phyloP scores from a whole-genome alignment of 768 basidiomycete genomes.

The Trametes elegans region DNA sequence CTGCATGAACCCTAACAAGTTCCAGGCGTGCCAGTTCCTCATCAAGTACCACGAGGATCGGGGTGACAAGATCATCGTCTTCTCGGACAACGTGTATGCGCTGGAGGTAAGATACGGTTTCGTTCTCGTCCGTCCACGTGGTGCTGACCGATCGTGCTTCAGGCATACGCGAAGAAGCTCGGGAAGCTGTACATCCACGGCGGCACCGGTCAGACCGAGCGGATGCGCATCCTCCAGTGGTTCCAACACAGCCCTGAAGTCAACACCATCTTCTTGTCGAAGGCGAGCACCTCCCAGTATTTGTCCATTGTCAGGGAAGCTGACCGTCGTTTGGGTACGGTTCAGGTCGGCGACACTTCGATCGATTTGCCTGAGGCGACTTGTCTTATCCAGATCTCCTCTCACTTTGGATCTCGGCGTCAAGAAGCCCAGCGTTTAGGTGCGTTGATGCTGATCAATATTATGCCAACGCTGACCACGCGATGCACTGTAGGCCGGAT shows the following conservation, averaged over 20 bases:
- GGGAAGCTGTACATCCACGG: conserved; percentile 96
- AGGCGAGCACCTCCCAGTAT: conserved; percentile 35
- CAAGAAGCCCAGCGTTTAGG: conserved; percentile 97
- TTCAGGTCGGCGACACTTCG: conserved; percentile 93
- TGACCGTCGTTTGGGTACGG: neutral
- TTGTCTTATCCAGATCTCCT: conserved; percentile 98
- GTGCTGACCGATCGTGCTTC: neutral
- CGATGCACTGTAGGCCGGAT: conserved; percentile 87
- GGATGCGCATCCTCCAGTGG: conserved; percentile 91
- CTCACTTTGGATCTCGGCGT: conserved; percentile 96
- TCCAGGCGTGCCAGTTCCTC: conserved; percentile 97
- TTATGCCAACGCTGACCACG: neutral
- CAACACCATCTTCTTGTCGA: conserved; percentile 98
- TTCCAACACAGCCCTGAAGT: conserved; percentile 96
- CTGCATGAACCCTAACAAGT: conserved; percentile 99
- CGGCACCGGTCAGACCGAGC: conserved; percentile 89
- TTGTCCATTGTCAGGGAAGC: neutral
- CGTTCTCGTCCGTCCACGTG: neutral
- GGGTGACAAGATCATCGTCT: conserved; percentile 99
- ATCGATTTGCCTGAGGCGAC: conserved; percentile 99
- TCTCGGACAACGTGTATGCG: conserved; percentile 97
- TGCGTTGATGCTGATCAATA: conserved; percentile 32
- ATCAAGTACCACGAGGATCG: conserved; percentile 98
- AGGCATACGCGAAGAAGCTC: conserved; percentile 93
- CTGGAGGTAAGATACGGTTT: conserved; percentile 68